Percentiles rank a stretch among this genome's conserved stretches.
Evolutionary conservation across 2,329 filamentous ascomycete genomes (phyloP).

Genomic region (Aspergillus sp.): DNA sequence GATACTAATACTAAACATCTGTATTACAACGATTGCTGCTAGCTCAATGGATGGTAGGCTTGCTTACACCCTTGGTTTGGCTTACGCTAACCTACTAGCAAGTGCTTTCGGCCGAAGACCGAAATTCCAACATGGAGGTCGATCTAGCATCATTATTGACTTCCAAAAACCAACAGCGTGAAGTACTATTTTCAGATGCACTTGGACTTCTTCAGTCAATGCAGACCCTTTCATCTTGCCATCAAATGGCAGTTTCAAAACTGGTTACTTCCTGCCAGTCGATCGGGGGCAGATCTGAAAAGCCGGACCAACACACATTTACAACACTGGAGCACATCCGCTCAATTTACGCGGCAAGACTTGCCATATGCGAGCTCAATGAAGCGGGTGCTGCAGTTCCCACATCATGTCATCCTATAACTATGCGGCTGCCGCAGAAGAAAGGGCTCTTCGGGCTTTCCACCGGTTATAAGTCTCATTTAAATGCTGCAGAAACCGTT

Average conservation of each 20-base stretch:
- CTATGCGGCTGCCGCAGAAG: slow-evolving; percentile 41
- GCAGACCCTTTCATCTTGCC: slow-evolving; percentile 53
- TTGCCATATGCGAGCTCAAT: slow-evolving; percentile 65
- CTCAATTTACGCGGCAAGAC: slow-evolving; percentile 62
- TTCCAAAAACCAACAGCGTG: slow-evolving; percentile 26
- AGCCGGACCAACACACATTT: slow-evolving; percentile 26
- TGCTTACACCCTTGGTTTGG: no score
- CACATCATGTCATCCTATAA: slow-evolving; percentile 53
- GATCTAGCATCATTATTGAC: slow-evolving; percentile 34
- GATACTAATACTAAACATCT: not conserved
- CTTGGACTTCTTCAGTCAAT: slow-evolving; percentile 48
- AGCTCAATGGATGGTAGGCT: slow-evolving; percentile 5
- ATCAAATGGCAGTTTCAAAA: slow-evolving; percentile 53
- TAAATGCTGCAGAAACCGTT: slow-evolving; percentile 18
- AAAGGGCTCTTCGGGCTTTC: slow-evolving; percentile 28
- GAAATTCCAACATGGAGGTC: slow-evolving; percentile 19
- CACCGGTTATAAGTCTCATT: slow-evolving; percentile 24
- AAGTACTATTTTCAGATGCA: slow-evolving; percentile 45
- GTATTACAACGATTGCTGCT: not conserved
- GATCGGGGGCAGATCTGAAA: slow-evolving; percentile 42
- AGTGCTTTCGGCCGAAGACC: slow-evolving; percentile 10
- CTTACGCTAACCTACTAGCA: not conserved
- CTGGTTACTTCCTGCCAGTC: slow-evolving; percentile 58
- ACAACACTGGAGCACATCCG: slow-evolving; percentile 49
- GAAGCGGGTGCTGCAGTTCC: slow-evolving; percentile 56